Conservation (phyloP, 768 basidiomycete genomes). For the Leucosporidium yakuticum region DNA sequence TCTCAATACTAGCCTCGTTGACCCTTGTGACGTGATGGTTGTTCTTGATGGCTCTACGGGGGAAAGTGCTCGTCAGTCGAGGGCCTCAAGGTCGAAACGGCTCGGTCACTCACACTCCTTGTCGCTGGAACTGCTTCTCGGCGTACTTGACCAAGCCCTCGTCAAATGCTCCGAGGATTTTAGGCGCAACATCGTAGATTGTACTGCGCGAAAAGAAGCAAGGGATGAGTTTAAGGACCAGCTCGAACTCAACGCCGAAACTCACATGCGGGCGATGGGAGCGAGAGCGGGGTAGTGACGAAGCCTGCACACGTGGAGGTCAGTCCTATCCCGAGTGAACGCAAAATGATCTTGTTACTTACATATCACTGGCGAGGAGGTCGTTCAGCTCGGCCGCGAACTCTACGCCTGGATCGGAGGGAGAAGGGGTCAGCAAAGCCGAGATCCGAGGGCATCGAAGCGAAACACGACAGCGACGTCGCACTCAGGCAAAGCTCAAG, state of each 20-base stretch:
- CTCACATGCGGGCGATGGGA: too few relatives aligned
- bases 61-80: neutral
- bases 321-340: too few relatives aligned
- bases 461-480: constrained; percentile 44
- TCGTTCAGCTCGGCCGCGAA: constrained; percentile 79
- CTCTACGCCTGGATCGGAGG: constrained; percentile 59
- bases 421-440: too few relatives aligned
- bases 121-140: constrained; percentile 55
- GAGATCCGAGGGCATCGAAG: too few relatives aligned
- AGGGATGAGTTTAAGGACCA: constrained; percentile 45
- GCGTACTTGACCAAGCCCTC: constrained; percentile 56
- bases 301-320: too few relatives aligned
- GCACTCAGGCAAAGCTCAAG: constrained; percentile 42
- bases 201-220: constrained; percentile 62
- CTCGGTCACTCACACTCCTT: constrained; percentile 49
- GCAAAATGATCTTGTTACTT: too few relatives aligned
- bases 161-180: constrained; percentile 71
- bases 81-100: neutral
- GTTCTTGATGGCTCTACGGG: constrained; percentile 57
- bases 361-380: constrained; percentile 62
- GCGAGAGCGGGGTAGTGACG: too few relatives aligned
- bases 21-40: constrained; percentile 68
- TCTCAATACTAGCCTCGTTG: constrained; percentile 43
- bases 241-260: too few relatives aligned
- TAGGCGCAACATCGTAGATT: constrained; percentile 73